These are phyloP conservation scores for Nitzschia palea DNA, from an alignment of 108 stramenopile species.

Conservation along the genomic window DNA sequence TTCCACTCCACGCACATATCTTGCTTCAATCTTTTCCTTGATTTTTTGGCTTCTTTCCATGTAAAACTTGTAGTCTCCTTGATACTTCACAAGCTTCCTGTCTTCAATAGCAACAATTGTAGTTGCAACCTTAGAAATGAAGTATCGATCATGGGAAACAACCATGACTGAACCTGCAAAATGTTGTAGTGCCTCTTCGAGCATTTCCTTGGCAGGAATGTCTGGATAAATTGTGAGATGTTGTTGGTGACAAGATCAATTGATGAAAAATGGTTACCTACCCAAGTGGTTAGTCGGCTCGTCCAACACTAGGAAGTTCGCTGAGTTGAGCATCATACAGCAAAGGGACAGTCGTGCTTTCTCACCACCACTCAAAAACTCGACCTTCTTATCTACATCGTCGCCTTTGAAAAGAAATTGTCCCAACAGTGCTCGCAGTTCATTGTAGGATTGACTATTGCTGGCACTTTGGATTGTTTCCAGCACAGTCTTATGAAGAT, in stretches of 20 bases:
- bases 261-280: slow-evolving; percentile 17
- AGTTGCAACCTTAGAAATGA: slow-evolving; percentile 93
- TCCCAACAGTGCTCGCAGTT: slow-evolving; percentile 89
- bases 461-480: slow-evolving; percentile 83
- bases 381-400: slow-evolving; percentile 89
- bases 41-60: slow-evolving; percentile 83
- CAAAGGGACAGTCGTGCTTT: slow-evolving; percentile 93
- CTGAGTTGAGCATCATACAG: slow-evolving; percentile 92
- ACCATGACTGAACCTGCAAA: slow-evolving; percentile 92
- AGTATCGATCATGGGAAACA: slow-evolving; percentile 97
- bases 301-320: slow-evolving; percentile 91
- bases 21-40: slow-evolving; percentile 86
- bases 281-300: slow-evolving; percentile 84
- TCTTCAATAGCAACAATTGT: slow-evolving; percentile 95
- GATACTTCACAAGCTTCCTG: slow-evolving; percentile 74
- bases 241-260: background rate
- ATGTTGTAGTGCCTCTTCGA: slow-evolving; percentile 95
- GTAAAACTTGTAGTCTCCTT: slow-evolving; percentile 96
- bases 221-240: slow-evolving; percentile 45
- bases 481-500: slow-evolving; percentile 86
- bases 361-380: slow-evolving; percentile 91
- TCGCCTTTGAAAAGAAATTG: slow-evolving; percentile 97
- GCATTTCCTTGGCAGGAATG: slow-evolving; percentile 97
- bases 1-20: slow-evolving; percentile 76
- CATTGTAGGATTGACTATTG: slow-evolving; percentile 82